A percentile compares a stretch with the other conserved stretches of the same genome.
phyloP scores from a whole-genome alignment of 2,329 filamentous ascomycete genomes.

The Graphium sp. region DNA sequence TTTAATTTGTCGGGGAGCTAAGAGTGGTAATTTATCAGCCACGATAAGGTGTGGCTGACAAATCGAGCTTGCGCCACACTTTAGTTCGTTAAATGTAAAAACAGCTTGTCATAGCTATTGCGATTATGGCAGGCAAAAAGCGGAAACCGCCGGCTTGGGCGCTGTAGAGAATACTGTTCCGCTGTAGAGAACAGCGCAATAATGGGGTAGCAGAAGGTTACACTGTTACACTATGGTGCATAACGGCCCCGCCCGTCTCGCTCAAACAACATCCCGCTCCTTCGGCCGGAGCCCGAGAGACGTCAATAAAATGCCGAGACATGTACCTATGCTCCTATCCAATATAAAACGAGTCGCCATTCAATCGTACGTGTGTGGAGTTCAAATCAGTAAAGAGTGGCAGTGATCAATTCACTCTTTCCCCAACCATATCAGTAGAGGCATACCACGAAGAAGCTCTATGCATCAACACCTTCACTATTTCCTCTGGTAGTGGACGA shows the following conservation, averaged over 20 bases:
- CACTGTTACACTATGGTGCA: too few relatives aligned
- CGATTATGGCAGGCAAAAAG: too few relatives aligned
- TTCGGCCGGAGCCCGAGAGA: too few relatives aligned
- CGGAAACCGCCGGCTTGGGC: too few relatives aligned
- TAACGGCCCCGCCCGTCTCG: too few relatives aligned
- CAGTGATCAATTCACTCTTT: slow-evolving; percentile 11
- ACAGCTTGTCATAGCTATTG: slow-evolving; percentile 34
- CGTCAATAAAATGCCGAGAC: too few relatives aligned
- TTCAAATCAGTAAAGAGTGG: slow-evolving; percentile 23
- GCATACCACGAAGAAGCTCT: slow-evolving; percentile 13
- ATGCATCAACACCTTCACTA: not conserved
- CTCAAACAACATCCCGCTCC: too few relatives aligned
- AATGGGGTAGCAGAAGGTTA: too few relatives aligned
- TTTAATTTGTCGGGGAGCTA: too few relatives aligned
- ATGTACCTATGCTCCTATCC: slow-evolving; percentile 20
- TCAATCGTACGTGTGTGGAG: slow-evolving; percentile 26
- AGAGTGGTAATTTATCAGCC: too few relatives aligned
- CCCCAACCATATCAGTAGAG: slow-evolving; percentile 17
- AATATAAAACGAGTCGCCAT: slow-evolving; percentile 23
- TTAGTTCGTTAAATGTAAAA: not conserved
- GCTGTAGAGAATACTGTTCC: too few relatives aligned
- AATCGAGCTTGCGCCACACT: not conserved
- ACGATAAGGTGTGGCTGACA: not conserved
- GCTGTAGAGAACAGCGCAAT: too few relatives aligned
- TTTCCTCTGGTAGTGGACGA: not conserved